phyloP scores from a whole-genome alignment of 805 yeast genomes.

The Candida nonsorbophila region DNA sequence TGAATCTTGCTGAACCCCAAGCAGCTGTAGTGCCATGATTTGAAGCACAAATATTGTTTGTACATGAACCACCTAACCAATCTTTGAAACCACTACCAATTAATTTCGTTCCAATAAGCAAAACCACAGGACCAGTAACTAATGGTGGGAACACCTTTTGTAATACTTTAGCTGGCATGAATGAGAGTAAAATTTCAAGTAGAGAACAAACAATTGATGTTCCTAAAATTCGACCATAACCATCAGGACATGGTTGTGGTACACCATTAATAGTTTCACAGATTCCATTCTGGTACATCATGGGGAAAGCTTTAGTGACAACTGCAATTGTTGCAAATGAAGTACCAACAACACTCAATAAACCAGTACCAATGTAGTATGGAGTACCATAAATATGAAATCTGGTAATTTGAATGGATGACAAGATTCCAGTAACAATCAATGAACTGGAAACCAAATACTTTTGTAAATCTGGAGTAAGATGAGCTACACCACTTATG shows the following conservation, averaged over 20 bases:
- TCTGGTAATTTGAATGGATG: conserved; percentile 62
- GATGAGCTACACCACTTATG: conserved; percentile 59
- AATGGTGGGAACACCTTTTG: conserved; percentile 80
- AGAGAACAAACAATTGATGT: conserved; percentile 77
- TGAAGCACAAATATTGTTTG: conserved; percentile 26
- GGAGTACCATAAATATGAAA: conserved; percentile 70
- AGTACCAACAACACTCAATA: conserved; percentile 86
- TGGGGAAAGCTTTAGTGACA: conserved; percentile 67
- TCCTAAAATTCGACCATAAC: conserved; percentile 82
- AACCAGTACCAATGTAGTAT: conserved; percentile 81
- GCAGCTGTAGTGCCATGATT: conserved; percentile 36
- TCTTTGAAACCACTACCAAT: conserved; percentile 71
- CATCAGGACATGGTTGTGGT: conserved; percentile 76
- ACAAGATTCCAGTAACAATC: conserved; percentile 47
- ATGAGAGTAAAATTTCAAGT: conserved; percentile 66
- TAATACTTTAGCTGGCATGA: conserved; percentile 66
- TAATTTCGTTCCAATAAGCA: conserved; percentile 72
- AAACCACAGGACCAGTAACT: conserved; percentile 91
- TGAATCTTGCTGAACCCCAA: conserved; percentile 84
- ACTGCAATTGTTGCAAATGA: conserved; percentile 85
- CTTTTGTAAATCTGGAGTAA: conserved; percentile 35
- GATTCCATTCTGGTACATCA: conserved; percentile 57
- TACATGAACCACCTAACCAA: conserved; percentile 84
- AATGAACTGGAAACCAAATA: conserved; percentile 35
- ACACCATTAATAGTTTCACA: conserved; percentile 63